These are phyloP conservation scores for Ascosphaera aggregata DNA, from an alignment of 2,329 filamentous ascomycete genomes.

Conservation along the genomic window DNA sequence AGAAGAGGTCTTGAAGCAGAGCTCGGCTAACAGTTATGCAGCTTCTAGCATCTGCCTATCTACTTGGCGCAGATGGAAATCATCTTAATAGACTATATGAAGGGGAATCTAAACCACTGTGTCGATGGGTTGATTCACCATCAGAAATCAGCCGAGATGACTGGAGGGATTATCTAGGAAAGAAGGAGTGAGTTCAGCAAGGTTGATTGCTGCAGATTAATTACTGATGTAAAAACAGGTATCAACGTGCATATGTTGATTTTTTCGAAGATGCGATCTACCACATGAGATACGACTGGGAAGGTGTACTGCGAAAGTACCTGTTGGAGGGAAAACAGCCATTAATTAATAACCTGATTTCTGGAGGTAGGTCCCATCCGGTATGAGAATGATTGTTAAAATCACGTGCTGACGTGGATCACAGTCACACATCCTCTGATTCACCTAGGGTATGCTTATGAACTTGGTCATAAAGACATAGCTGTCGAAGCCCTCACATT, in stretches of 20 bases:
- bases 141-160: conserved; percentile 59
- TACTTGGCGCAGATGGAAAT: conserved; percentile 50
- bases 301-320: conserved; percentile 49
- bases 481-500: conserved; percentile 73
- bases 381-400: conserved; percentile 5
- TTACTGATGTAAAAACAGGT: conserved; percentile 20
- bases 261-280: conserved; percentile 89
- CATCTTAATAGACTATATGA: conserved; percentile 70
- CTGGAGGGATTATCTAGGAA: conserved; percentile 68
- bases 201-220: background rate
- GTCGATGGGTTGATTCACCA: conserved; percentile 64
- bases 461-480: conserved; percentile 63
- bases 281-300: conserved; percentile 60
- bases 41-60: conserved; percentile 53
- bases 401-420: conserved; percentile 1
- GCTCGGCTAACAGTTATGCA: background rate
- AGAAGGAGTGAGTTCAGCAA: conserved; percentile 30
- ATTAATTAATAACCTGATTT: conserved; percentile 56
- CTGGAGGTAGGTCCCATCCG: conserved; percentile 38
- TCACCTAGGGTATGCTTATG: conserved; percentile 81
- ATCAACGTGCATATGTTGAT: conserved; percentile 78
- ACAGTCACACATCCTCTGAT: conserved; percentile 79
- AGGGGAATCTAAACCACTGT: conserved; percentile 42
- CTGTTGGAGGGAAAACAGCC: conserved; percentile 46
- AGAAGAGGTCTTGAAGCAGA: background rate